These are phyloP conservation scores for Chlorella sp. DNA, from an alignment of 139 green algal genomes.

Conservation along the genomic window DNA sequence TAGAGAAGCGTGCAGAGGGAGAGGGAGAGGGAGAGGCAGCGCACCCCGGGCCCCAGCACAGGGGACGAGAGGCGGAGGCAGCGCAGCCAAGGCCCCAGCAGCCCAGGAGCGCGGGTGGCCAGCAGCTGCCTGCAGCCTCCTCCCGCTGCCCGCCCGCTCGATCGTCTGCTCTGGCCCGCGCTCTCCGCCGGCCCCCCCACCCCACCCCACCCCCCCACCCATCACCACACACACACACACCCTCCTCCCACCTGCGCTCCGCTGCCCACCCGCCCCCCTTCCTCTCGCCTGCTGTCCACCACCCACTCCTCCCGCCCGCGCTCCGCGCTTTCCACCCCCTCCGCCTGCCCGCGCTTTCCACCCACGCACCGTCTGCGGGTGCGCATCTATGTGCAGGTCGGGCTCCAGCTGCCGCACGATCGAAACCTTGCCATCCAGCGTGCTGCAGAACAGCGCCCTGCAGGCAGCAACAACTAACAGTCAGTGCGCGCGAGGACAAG, in stretches of 20 bases:
- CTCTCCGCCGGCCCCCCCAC: not conserved
- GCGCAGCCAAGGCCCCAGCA: no score
- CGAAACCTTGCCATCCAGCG: conserved; percentile 74
- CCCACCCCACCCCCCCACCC: not conserved
- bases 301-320: not conserved
- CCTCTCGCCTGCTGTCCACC: not conserved
- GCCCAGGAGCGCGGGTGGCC: no score
- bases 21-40: not conserved
- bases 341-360: not conserved
- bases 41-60: not conserved
- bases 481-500: no score
- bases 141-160: no score
- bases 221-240: not conserved
- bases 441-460: conserved; percentile 78
- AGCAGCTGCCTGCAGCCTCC: no score
- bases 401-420: conserved; percentile 85
- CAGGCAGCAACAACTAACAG: no score
- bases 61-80: not conserved
- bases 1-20: no score
- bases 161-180: no score
- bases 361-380: conserved; percentile 39
- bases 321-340: no score
- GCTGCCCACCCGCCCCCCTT: not conserved
- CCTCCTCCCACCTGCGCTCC: not conserved
- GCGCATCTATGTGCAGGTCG: conserved; percentile 77